Evolutionary conservation across 306 rosid species (phyloP), one percentile per base, ranked within the genome.

Genomic region (Cucurbita moschata): DNA sequence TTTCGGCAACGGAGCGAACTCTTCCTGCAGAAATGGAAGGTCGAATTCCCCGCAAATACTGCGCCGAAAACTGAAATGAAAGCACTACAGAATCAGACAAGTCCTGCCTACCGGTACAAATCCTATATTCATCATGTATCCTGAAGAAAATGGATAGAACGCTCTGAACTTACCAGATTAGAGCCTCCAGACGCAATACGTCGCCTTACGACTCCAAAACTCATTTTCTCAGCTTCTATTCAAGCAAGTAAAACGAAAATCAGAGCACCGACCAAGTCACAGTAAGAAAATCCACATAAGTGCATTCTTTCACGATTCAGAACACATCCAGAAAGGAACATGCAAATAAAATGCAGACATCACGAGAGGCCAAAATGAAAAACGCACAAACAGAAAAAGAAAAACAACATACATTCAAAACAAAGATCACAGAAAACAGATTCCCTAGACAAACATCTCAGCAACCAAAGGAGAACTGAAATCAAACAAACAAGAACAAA

Each of bases 201-300:
- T 61, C 96, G 97, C 83, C 92, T 80, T 30, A 86, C 23, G 71
- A 82, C 79, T 64, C 92, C 96, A 66, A 87, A 79, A 95, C 87
- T 78, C 66, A 57, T 37, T 21, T 46, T 60, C 44, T 10, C 38
- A 40, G 14, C 57, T 59, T 47, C 55, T 26, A 15, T 15, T 15
- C 38, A 10, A 30, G 71, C 49, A 74, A 74, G 39, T 26, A 44
- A 59, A 47, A 50, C 44, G 5, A 69, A 47, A 68, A 49, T 14
- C 55, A 30, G 1, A 69, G 58, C 26, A 37, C 59, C 13, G 26
- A 69, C 50, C 58, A 30, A 30, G 0, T 30, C 35, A 30, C 35
- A 30, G 35, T 30, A 30, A 30, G 4, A 30, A 13, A 67, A 19
- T 46, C 52, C 71, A 21, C 56, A 44, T 0, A 46, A 47, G 12